These are phyloP conservation scores for Hymenoscyphus fraxineus DNA, from an alignment of 2,329 filamentous ascomycete genomes.

Conservation along the genomic window DNA sequence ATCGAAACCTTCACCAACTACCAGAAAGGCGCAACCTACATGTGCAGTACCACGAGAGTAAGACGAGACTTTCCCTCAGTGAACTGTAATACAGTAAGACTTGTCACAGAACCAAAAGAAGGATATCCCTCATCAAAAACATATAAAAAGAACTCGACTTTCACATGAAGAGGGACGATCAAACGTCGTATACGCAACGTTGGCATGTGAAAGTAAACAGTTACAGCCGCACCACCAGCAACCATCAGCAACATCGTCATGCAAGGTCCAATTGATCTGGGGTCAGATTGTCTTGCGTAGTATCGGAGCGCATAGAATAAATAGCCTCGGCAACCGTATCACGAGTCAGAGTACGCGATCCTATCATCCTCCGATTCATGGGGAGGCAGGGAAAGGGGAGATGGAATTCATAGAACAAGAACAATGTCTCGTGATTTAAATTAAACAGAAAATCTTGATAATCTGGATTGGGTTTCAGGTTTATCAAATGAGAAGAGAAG, in stretches of 20 bases:
- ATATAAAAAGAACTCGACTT: background rate
- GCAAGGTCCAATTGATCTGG: conserved; percentile 1
- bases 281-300: background rate
- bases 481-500: background rate
- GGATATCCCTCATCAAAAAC: background rate
- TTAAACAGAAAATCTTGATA: background rate
- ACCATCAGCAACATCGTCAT: background rate
- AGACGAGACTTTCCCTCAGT: no score
- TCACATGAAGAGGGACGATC: conserved; percentile 1
- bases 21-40: background rate
- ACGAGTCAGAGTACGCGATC: conserved; percentile 6
- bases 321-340: conserved; percentile 6
- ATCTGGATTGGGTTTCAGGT: background rate
- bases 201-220: conserved; percentile 6
- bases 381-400: background rate
- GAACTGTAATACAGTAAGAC: background rate
- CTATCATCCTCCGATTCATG: background rate
- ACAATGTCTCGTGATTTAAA: background rate
- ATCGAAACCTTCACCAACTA: background rate
- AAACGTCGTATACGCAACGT: background rate
- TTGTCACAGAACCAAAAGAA: background rate
- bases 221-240: background rate
- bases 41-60: no score
- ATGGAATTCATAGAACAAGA: background rate
- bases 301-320: conserved; percentile 5